phyloP scores from a whole-genome alignment of 2,329 filamentous ascomycete species.

The Chaetomium sp. region DNA sequence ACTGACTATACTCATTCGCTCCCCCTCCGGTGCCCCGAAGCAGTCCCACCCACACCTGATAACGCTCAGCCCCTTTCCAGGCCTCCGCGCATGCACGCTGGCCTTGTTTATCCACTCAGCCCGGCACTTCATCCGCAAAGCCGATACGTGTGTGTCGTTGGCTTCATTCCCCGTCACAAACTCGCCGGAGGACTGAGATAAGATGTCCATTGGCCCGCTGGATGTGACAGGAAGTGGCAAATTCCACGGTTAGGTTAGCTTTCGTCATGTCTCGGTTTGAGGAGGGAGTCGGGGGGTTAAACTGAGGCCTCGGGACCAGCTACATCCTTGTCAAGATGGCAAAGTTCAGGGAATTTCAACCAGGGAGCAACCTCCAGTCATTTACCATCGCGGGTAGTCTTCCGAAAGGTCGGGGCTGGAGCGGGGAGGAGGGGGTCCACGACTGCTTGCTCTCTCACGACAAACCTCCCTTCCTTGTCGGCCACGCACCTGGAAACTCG shows the following conservation, averaged over 20 bases:
- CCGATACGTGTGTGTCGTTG: not conserved
- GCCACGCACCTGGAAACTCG: too few relatives aligned
- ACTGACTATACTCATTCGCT: not conserved
- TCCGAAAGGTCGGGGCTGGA: too few relatives aligned
- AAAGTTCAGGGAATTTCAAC: too few relatives aligned
- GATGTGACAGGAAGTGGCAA: not conserved
- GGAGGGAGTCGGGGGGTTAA: not conserved
- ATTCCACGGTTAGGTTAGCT: not conserved
- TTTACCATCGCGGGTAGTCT: too few relatives aligned
- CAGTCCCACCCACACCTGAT: not conserved
- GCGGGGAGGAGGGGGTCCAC: too few relatives aligned
- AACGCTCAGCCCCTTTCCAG: not conserved
- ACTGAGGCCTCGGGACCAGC: not conserved
- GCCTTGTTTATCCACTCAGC: not conserved
- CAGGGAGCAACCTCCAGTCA: too few relatives aligned
- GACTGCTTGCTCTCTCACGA: too few relatives aligned
- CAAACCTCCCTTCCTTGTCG: too few relatives aligned
- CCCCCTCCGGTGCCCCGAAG: not conserved
- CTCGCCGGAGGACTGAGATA: not conserved
- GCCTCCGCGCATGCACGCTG: not conserved
- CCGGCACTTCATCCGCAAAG: not conserved
- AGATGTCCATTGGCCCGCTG: not conserved
- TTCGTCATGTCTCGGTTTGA: not conserved
- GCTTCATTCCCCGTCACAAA: not conserved
- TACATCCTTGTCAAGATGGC: not conserved